A percentile compares a stretch with the other conserved stretches of the same genome.
Evolutionary conservation across 768 basidiomycete genomes (phyloP).

Genomic region (Podaxis sp.): DNA sequence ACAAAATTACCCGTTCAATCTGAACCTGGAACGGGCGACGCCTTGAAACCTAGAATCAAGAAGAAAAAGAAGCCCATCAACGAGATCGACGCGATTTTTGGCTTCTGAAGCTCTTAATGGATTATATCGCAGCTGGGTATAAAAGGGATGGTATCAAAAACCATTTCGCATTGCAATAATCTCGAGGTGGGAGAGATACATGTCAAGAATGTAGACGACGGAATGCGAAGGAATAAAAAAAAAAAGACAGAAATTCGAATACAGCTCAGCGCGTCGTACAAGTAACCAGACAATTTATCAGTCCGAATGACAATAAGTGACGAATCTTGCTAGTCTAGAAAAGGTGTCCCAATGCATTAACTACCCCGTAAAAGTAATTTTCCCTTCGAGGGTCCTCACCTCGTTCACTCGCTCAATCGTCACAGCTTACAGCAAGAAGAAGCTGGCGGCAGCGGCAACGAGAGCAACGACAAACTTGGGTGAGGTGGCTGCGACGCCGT

Average conservation of each 20-base stretch:
- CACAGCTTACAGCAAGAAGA: slow-evolving; percentile 46
- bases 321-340: slow-evolving; percentile 14
- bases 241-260: slow-evolving; percentile 8
- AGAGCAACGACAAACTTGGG: slow-evolving; percentile 49
- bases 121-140: slow-evolving; percentile 14
- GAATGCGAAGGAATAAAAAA: slow-evolving; percentile 15
- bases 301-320: slow-evolving; percentile 7
- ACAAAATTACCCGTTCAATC: neutral
- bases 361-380: slow-evolving; percentile 3
- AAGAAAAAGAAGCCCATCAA: slow-evolving; percentile 43
- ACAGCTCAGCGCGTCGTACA: slow-evolving; percentile 21
- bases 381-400: slow-evolving; percentile 11
- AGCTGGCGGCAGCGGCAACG: slow-evolving; percentile 41
- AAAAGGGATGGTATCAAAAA: slow-evolving; percentile 19
- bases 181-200: slow-evolving; percentile 8
- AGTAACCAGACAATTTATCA: slow-evolving; percentile 4
- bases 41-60: slow-evolving; percentile 25
- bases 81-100: slow-evolving; percentile 74
- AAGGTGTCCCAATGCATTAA: slow-evolving; percentile 9
- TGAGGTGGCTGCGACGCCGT: slow-evolving; percentile 42
- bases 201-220: slow-evolving; percentile 6
- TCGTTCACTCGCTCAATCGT: slow-evolving; percentile 1
- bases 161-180: slow-evolving; percentile 6
- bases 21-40: neutral
- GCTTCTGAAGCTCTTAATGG: slow-evolving; percentile 24